Conservation (phyloP, 208 protist genomes). For the Leishmania braziliensis region DNA sequence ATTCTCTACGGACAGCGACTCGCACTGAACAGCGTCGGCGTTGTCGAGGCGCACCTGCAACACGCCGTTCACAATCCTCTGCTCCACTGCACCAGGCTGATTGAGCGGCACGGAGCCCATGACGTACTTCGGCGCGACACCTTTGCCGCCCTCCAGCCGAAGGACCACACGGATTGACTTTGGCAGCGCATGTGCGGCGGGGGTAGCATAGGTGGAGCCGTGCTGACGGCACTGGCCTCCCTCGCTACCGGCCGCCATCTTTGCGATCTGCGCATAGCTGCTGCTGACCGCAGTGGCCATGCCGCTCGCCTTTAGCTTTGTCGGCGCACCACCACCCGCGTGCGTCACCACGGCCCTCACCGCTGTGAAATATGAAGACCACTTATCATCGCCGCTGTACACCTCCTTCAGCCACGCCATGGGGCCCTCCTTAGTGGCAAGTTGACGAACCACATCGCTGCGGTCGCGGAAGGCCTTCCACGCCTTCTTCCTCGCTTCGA, state of each 20-base stretch:
- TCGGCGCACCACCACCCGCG: conserved; percentile 2
- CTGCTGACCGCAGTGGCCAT: conserved; percentile 10
- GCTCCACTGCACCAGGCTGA: conserved; percentile 37
- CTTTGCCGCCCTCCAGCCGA: conserved; percentile 11
- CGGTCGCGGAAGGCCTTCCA: conserved; percentile 24
- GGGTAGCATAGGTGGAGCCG: neutral
- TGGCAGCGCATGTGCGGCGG: neutral
- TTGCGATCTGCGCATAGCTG: neutral
- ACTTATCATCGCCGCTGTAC: conserved; percentile 31
- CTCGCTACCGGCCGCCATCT: neutral
- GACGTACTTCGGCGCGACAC: conserved; percentile 11
- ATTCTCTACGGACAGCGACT: conserved; percentile 24
- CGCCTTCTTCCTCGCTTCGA: conserved; percentile 19
- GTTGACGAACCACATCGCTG: conserved; percentile 23
- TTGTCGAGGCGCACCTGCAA: conserved; percentile 36
- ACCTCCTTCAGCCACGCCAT: conserved; percentile 43
- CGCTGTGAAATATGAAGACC: conserved; percentile 20
- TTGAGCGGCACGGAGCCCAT: conserved; percentile 33
- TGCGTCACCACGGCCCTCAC: conserved; percentile 18
- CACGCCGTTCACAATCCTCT: conserved; percentile 39
- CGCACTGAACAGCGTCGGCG: conserved; percentile 34
- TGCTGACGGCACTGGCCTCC: neutral
- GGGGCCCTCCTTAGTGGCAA: conserved; percentile 28
- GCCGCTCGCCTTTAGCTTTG: conserved; percentile 26
- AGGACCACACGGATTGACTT: conserved; percentile 29